Evolutionary conservation across 2,329 filamentous ascomycete genomes (phyloP), one percentile per base, ranked within the genome.

Genomic region (Fusarium compactum): DNA sequence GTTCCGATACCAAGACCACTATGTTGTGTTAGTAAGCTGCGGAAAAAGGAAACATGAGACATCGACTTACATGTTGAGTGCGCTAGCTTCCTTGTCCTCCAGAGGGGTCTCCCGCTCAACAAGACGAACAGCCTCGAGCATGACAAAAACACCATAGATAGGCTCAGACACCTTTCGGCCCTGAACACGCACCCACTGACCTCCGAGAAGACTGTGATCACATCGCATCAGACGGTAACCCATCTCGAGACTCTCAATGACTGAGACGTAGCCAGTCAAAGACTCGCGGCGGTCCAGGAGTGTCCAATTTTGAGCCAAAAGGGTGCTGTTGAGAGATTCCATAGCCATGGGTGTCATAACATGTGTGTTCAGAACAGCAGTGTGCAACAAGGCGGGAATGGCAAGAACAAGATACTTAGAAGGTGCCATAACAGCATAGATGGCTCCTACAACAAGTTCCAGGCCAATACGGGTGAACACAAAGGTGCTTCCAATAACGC

Each of bases 91-190:
- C n/a, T 81, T 81, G 72, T 95, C 92, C 3, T 81, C 82, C 54
- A 84, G 80, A 16, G 80, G 81, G 30, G 85, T 83, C 7, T 85
- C 80, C 1, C 84, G 84, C 72, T 96, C 85, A 25, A 97, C 85
- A 32, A 99, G 86, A 24, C 96, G 89, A 9, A 98, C 91, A 6
- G 95, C 94, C 79, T 99, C 96, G 2, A 99, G 88, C 86, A 97
- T 97, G 27, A 93, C 91, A 78, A 99, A 99, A n/a, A 98, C 92
- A 12, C 93, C 91, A 78, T 98, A 99, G 59, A 99, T 93, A 1
- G 95, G 94, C 80, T 99, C 96, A 14, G 89, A 88, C 20, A 94
- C 86, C 67, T 77, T 82, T 53, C 81, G 85, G 64, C 78, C 90
- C 80, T 75, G 80, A 71, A 81, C 83, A 43, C 84, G 84, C 15